Base-by-base conservation (phyloP, 2,329 filamentous ascomycete species). In the Botryotinia calthae region DNA sequence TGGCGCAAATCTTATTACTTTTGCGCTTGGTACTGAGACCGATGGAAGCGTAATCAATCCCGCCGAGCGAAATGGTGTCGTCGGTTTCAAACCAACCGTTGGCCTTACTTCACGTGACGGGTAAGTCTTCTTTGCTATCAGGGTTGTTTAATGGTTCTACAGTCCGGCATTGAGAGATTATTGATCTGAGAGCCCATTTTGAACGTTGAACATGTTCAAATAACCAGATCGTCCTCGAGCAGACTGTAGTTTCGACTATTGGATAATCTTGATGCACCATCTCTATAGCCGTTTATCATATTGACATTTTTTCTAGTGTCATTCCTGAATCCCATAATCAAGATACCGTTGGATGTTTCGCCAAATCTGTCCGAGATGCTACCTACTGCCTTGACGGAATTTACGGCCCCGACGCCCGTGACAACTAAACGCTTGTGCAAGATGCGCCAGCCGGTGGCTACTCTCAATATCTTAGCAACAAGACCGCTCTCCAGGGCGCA, bases 31-130 rank as follows among this genome's bases (percentile, higher is more conserved):
- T 1, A 94, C 91, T 0, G 92, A 94, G 82, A 94, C 91, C 0
- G 91, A 94, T 79, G 91, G 87, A 6, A 89, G 87, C 81, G 85
- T 94, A 25, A 93, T 93, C 78, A 90, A 88, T 79, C 92, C 92
- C 0, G 91, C 92, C 0, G 87, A 91, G 79, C 84, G 90, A 7
- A 93, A 92, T 78, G 86, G 85, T 2, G 79, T 94, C 2, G 90
- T 94, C 2, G 92, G 92, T 4, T 87, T 94, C 80, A 94, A 94
- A 82, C 91, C 92, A 1, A 94, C 91, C 1, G 90, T 94, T 9
- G 92, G 92, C 0, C 81, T 93, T 68, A 93, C 90, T 0, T 93
- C 91, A 14, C 84, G 90, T 25, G 84, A 82, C 31, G 88, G 84
- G 79, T 79, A 71, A 67, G 76, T 73, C 58, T 63, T 61, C 74